phyloP scores from a whole-genome alignment of 345 rosid species.

The Angophora floribunda region DNA sequence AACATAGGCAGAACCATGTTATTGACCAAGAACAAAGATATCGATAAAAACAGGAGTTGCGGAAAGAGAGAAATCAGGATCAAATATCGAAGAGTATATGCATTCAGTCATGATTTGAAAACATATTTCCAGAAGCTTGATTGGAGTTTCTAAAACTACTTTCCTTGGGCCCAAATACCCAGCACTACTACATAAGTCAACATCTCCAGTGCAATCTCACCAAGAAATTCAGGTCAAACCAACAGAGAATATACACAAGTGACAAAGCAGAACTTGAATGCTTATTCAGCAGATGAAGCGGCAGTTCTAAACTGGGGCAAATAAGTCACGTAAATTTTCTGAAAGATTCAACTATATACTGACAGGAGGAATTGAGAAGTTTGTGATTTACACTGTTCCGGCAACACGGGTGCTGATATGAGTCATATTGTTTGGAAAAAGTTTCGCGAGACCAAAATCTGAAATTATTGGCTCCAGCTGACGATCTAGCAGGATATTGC shows the following conservation, averaged over 20 bases:
- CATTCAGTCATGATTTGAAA: not conserved
- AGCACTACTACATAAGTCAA: not conserved
- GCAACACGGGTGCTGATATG: slow-evolving; percentile 73
- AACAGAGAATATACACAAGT: not conserved
- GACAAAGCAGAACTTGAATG: not conserved
- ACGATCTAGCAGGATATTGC: slow-evolving; percentile 59
- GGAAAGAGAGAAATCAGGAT: not conserved
- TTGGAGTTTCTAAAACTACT: not conserved
- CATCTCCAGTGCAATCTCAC: not conserved
- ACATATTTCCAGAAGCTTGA: not conserved
- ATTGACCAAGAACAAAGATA: not conserved
- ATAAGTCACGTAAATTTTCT: not conserved
- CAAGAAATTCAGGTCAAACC: not conserved
- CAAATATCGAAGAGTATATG: not conserved
- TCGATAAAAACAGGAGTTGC: not conserved
- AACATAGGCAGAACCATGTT: not conserved
- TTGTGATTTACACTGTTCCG: slow-evolving; percentile 48
- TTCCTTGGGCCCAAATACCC: not conserved
- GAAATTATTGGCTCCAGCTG: slow-evolving; percentile 53
- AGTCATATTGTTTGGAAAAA: slow-evolving; percentile 46
- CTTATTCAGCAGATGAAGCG: not conserved
- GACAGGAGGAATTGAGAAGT: not conserved
- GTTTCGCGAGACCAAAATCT: slow-evolving; percentile 76
- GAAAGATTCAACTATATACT: not conserved
- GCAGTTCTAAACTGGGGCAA: not conserved